Percentiles rank a stretch among this genome's conserved stretches.
These are phyloP conservation scores for Isabelozyma pseudorhagii DNA, from an alignment of 805 yeast genomes.

Conservation along the genomic window DNA sequence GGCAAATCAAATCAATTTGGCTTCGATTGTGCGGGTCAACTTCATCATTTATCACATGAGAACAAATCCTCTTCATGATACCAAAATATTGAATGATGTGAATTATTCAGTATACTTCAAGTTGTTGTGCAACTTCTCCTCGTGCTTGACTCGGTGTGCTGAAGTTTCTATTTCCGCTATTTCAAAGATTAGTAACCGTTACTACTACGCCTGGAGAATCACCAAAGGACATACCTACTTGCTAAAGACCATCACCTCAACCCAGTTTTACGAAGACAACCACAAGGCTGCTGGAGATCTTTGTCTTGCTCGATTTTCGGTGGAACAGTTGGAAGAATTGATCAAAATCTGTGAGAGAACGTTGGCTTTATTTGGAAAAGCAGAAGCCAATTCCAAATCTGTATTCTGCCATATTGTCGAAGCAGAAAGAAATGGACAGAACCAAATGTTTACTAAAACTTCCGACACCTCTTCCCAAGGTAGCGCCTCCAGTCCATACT, in stretches of 20 bases:
- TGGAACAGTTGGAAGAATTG: constrained; percentile 23
- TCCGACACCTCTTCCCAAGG: neutral
- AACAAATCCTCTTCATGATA: constrained; percentile 16
- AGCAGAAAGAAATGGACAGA: constrained; percentile 1
- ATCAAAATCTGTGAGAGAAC: constrained; percentile 22
- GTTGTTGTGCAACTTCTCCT: constrained; percentile 17
- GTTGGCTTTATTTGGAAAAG: constrained; percentile 19
- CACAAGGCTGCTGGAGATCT: constrained; percentile 9
- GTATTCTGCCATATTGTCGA: constrained; percentile 2
- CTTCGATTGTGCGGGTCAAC: constrained; percentile 28
- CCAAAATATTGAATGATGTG: constrained; percentile 11
- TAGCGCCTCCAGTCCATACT: neutral
- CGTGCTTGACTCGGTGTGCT: constrained; percentile 22
- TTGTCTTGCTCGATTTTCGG: constrained; percentile 10
- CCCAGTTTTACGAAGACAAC: constrained; percentile 26
- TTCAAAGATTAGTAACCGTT: constrained; percentile 33
- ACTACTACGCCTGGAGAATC: constrained; percentile 40
- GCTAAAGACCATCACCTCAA: constrained; percentile 24
- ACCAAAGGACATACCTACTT: constrained; percentile 32
- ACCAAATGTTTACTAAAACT: neutral
- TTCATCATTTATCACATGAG: constrained; percentile 22
- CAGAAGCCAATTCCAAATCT: constrained; percentile 3
- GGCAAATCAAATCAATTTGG: constrained; percentile 25
- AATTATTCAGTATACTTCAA: constrained; percentile 13
- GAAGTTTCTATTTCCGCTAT: constrained; percentile 32